phyloP scores from a whole-genome alignment of 1,284 basidiomycete species.

The Cryptococcus depauperatus region DNA sequence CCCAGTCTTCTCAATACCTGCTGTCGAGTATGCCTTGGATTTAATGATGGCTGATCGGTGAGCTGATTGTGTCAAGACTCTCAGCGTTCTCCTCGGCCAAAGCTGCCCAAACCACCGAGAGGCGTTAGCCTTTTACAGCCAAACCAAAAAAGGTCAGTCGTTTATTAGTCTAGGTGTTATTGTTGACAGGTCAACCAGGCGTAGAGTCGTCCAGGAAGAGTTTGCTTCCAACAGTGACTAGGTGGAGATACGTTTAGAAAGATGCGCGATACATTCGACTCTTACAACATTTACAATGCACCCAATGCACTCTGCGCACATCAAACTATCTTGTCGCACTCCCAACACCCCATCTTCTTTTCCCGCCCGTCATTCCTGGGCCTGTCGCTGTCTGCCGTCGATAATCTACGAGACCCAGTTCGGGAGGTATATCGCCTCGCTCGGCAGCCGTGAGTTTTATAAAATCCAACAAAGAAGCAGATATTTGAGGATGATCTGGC shows the following conservation, averaged over 20 bases:
- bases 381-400: constrained; percentile 5
- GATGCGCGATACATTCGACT: too few species aligned
- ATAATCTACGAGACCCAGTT: constrained; percentile 41
- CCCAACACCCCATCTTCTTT: constrained; percentile 13
- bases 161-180: neutral
- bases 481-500: constrained; percentile 16
- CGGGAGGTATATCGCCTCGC: constrained; percentile 38
- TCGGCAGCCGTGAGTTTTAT: constrained; percentile 40
- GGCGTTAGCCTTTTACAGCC: constrained; percentile 30
- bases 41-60: neutral
- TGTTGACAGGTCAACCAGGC: constrained; percentile 8
- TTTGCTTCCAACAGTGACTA: constrained; percentile 26
- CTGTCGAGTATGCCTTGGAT: neutral
- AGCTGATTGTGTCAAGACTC: too few species aligned
- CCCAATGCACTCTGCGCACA: neutral
- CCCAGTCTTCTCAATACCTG: neutral
- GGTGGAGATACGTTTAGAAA: neutral
- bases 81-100: constrained; percentile 23
- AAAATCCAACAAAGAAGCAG: constrained; percentile 35
- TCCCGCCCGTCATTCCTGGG: neutral
- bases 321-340: constrained; percentile 2
- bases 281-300: neutral
- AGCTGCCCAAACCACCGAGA: constrained; percentile 14
- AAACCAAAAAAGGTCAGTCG: constrained; percentile 31
- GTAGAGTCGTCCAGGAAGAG: constrained; percentile 28